A percentile compares a stretch with the other conserved stretches of the same genome.
Conservation (phyloP, 2,329 filamentous ascomycete genomes). For the Fusarium mexicanum region DNA sequence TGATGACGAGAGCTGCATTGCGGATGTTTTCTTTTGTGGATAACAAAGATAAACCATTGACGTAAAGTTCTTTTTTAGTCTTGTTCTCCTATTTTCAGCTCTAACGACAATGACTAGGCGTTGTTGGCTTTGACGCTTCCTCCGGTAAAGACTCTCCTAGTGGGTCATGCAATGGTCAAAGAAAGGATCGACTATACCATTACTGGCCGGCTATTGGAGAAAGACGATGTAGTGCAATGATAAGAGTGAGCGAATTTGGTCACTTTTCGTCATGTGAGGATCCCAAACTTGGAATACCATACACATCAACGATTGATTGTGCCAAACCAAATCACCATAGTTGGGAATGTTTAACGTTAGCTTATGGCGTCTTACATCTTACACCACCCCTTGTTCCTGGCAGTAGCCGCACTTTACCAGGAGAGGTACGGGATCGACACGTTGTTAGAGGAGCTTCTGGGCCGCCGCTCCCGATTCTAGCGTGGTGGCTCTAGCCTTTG, state of each 20-base stretch:
- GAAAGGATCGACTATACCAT: neutral
- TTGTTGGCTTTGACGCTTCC: neutral
- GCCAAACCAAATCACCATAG: neutral
- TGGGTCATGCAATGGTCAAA: neutral
- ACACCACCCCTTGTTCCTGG: conserved; percentile 10
- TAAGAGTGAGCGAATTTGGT: neutral
- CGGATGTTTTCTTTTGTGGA: neutral
- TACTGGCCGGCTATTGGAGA: neutral
- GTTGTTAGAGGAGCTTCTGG: neutral
- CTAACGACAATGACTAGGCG: neutral
- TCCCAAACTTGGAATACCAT: neutral
- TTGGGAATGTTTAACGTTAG: neutral
- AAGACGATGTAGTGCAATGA: neutral
- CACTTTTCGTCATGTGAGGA: neutral
- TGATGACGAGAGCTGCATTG: neutral
- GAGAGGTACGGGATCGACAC: neutral
- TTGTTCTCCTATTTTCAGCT: neutral
- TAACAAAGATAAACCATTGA: neutral
- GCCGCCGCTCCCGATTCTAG: conserved; percentile 13
- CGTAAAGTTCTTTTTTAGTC: neutral
- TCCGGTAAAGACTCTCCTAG: neutral
- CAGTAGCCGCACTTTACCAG: neutral
- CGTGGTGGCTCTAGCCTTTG: conserved; percentile 3
- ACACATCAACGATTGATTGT: neutral
- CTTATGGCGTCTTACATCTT: conserved; percentile 4